Evolutionary conservation across 805 yeast genomes (phyloP), one percentile per base, ranked within the genome.

Genomic region (Candida taoyuanica): DNA sequence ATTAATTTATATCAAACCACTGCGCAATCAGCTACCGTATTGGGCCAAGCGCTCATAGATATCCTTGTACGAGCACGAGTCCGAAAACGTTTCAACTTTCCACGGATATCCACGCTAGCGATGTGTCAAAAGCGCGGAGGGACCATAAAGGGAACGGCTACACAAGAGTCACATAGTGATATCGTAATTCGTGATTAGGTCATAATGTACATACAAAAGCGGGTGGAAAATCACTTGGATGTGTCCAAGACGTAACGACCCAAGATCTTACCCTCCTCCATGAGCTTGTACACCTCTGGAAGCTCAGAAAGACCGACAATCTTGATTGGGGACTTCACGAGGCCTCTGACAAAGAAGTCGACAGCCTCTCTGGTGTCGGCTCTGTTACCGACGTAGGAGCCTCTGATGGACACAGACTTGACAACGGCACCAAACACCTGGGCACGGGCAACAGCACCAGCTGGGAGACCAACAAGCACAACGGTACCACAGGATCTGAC

Each of bases 231-330:
- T 40, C 64, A 78, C 62, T 76, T 76, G 47, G 76, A 59, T 29
- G 85, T 81, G 67, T 87, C 95, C 44, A 86, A 76, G 37, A 86
- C 96, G 58, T 80, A 79, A 68, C 96, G 76, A 52, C 96, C 96
- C 51, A 65, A 45, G 49, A 75, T 71, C 60, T 71, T 68, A 36
- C 78, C 76, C 44, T 68, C 58, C 50, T 68, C 76, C 81, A 75
- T 76, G 60, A 71, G 59, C 36, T 71, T 64, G 62, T 72, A 76
- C 36, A 74, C 72, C 31, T 53, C 53, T 46, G 77, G 73, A 50
- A 76, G 61, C 51, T 74, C 76, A 21, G 74, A 68, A 44, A 76
- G 62, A 13, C 79, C 79, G 33, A 73, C 74, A 44, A 76, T 48
- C 63, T 74, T 71, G 56, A 76, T 76, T 44, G 80, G 84, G 38